Base-by-base conservation (phyloP, 225 moss, liverwort and hornwort genomes). In the Ulota crispa region DNA sequence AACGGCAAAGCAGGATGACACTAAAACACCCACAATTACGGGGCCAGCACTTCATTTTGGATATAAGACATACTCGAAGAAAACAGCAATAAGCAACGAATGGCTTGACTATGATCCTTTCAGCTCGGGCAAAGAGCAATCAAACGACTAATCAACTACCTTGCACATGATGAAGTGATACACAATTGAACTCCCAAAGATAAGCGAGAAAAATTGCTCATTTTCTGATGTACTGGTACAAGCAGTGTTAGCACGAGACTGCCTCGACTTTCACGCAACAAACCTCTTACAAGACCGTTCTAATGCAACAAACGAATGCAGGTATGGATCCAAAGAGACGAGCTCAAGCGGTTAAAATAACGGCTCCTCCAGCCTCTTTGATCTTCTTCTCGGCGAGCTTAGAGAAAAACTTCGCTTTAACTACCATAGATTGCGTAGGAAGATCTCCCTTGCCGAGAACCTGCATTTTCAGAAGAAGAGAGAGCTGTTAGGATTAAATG, bases 321-420 rank as follows among this genome's bases (percentile, higher is more conserved):
- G 30, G n/a, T 50, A 41, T 21, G 10, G 27, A 60, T 37, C 37
- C 41, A 41, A n/a, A 10, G 7, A 23, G 57, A 41, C 42, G 31
- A 55, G 19, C 37, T 76, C 70, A 82, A 34, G 82, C 75, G 19
- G 82, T 82, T 39, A 82, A 65, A n/a, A 82, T 47, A 37, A 75
- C 75, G 60, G 82, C 82, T 53, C 82, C 82, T 55, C 82, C 75
- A 68, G 75, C 67, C 82, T 82, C 82, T 30, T 67, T 82, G 43
- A 82, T 76, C 59, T 82, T 82, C 75, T 82, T 82, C 82, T 82
- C 60, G 9, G 75, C 75, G 21, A 68, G 68, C 75, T 82, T 82
- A 41, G 82, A 82, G 75, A 82, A 82, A 24, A 68, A 59, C 34
- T 82, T 82, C 15, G 81, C 81, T 75, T 75, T 82, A 2, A 82